A percentile compares a stretch with the other conserved stretches of the same genome.
phyloP scores from a whole-genome alignment of 1,139 yeast species.

The Diutina neorugosa region DNA sequence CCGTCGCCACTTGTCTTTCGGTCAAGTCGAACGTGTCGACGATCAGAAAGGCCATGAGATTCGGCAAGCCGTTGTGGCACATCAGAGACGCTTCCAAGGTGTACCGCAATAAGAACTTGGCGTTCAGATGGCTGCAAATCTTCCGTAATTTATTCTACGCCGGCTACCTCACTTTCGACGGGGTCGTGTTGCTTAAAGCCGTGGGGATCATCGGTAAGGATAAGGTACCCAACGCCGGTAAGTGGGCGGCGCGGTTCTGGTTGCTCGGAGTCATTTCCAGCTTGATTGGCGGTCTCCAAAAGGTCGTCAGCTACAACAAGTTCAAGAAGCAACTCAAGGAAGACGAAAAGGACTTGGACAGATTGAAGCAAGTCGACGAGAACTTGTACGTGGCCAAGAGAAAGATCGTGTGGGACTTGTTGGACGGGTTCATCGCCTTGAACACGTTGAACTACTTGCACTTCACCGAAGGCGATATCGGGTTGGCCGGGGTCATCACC shows the following conservation, averaged over 20 bases:
- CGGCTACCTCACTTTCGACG: conserved; percentile 65
- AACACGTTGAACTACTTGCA: conserved; percentile 51
- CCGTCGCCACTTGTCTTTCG: conserved; percentile 38
- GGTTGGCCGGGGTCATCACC: conserved; percentile 76
- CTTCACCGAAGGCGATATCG: conserved; percentile 71
- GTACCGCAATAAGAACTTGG: conserved; percentile 62
- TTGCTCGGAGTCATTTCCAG: conserved; percentile 48
- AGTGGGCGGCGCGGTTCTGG: conserved; percentile 62
- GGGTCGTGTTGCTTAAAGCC: conserved; percentile 57
- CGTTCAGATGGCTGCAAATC: conserved; percentile 45
- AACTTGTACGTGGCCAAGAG: conserved; percentile 38
- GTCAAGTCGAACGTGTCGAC: conserved; percentile 51
- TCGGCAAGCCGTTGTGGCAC: conserved; percentile 73
- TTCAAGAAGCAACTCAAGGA: not conserved
- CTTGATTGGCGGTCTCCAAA: not conserved
- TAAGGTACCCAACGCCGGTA: conserved; percentile 23
- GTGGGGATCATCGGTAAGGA: conserved; percentile 27
- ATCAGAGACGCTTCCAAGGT: conserved; percentile 59
- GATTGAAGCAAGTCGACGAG: conserved; percentile 13
- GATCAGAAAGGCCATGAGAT: conserved; percentile 75
- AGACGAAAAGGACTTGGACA: conserved; percentile 21
- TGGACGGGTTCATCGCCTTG: conserved; percentile 69
- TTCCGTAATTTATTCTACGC: conserved; percentile 64
- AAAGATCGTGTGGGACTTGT: conserved; percentile 66
- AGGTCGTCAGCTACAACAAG: not conserved